These are phyloP conservation scores for Hemileia vastatrix DNA, from an alignment of 1,284 basidiomycete genomes.

Conservation along the genomic window DNA sequence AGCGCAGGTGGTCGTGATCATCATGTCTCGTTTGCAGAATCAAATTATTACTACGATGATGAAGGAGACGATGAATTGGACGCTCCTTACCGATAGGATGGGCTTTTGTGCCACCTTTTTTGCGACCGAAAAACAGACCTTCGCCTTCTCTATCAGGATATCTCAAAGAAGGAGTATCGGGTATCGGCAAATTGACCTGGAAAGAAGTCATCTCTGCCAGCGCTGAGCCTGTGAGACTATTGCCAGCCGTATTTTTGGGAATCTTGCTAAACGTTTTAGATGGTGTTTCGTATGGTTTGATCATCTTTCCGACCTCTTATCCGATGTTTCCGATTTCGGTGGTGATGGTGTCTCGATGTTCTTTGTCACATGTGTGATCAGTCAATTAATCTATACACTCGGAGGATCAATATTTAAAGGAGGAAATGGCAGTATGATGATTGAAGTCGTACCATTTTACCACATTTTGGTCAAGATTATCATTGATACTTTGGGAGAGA, in stretches of 20 bases:
- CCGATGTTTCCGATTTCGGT: conserved; percentile 70
- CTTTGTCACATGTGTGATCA: conserved; percentile 70
- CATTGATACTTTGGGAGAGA: conserved; percentile 60
- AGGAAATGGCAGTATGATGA: conserved; percentile 86
- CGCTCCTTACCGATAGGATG: no score
- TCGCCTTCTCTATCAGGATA: no score
- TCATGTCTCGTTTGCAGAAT: no score
- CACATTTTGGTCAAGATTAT: conserved; percentile 80
- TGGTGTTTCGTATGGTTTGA: conserved; percentile 65
- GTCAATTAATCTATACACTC: conserved; percentile 73
- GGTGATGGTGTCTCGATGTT: conserved; percentile 91
- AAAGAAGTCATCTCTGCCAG: no score
- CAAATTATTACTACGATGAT: no score
- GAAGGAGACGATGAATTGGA: no score
- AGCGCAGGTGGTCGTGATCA: no score
- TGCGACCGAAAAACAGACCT: no score
- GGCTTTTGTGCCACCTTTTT: no score
- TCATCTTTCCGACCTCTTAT: conserved; percentile 70
- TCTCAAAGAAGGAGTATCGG: no score
- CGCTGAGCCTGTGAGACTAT: no score
- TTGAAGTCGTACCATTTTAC: conserved; percentile 94
- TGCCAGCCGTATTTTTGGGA: conserved; percentile 81
- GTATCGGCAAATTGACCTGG: no score
- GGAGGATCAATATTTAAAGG: conserved; percentile 74
- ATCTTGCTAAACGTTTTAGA: conserved; percentile 82